Conservation (phyloP, 129 eudicot species). For the Silybum marianum region DNA sequence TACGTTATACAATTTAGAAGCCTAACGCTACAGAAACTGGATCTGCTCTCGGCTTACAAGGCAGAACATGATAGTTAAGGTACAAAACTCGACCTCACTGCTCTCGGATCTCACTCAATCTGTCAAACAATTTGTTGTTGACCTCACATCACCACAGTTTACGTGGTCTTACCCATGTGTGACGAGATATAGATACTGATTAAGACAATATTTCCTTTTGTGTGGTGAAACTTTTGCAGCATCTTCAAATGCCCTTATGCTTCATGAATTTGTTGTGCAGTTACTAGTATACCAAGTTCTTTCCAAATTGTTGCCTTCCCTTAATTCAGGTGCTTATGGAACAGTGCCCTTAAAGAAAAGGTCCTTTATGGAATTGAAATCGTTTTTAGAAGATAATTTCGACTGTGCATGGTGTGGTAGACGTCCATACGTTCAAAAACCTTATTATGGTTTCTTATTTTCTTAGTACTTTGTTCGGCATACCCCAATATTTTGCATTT, state of each 20-base stretch:
- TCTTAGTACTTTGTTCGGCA: too few relatives aligned
- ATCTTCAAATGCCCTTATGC: background rate
- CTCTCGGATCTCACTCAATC: too few relatives aligned
- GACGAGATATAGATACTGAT: background rate
- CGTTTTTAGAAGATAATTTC: slow-evolving; percentile 63
- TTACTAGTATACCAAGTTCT: slow-evolving; percentile 81
- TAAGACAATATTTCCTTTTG: background rate
- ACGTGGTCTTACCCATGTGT: slow-evolving; percentile 90
- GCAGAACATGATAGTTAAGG: too few relatives aligned
- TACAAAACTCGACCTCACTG: too few relatives aligned
- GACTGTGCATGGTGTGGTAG: slow-evolving; percentile 69
- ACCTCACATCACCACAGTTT: slow-evolving; percentile 98
- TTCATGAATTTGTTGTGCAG: slow-evolving; percentile 37
- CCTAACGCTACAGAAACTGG: too few relatives aligned
- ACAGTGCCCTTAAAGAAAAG: slow-evolving; percentile 62
- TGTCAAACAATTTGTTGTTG: slow-evolving; percentile 26
- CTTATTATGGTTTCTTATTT: too few relatives aligned
- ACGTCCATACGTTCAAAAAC: background rate
- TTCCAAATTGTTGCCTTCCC: slow-evolving; percentile 57
- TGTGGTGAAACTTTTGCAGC: background rate
- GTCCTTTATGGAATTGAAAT: slow-evolving; percentile 75
- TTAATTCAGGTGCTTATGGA: slow-evolving; percentile 31
- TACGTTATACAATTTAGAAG: too few relatives aligned
- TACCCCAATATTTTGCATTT: too few relatives aligned
- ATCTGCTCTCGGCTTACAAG: too few relatives aligned